Conservation (phyloP, 768 basidiomycete species). For the Zangia roseola region DNA sequence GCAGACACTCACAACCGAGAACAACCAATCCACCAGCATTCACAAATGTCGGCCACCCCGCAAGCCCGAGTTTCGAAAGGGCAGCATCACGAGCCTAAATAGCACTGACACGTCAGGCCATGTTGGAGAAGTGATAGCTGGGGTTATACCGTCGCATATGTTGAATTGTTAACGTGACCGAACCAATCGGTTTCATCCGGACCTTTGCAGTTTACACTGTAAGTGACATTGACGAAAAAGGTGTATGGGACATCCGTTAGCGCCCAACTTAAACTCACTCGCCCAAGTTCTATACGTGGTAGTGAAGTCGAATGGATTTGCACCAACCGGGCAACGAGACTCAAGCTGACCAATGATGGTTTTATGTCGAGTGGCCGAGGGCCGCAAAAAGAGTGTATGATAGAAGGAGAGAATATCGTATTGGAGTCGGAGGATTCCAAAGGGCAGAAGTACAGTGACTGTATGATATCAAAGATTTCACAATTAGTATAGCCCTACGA, state of each 20-base stretch:
- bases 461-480: neutral
- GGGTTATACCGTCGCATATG: conserved; percentile 12
- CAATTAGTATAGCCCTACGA: neutral
- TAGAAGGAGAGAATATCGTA: conserved; percentile 4
- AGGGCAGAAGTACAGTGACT: conserved; percentile 12
- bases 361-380: conserved; percentile 9
- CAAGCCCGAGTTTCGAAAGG: conserved; percentile 6
- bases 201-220: conserved; percentile 9
- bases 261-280: conserved; percentile 7
- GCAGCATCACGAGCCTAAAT: conserved; percentile 15
- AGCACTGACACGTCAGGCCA: neutral
- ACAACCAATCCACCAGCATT: conserved; percentile 7
- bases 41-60: conserved; percentile 14
- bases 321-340: conserved; percentile 14
- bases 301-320: conserved; percentile 15
- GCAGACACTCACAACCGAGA: conserved; percentile 2
- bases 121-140: neutral
- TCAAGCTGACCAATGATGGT: conserved; percentile 11
- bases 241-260: neutral
- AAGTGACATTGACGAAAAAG: neutral
- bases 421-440: conserved; percentile 11
- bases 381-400: conserved; percentile 9
- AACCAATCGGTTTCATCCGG: conserved; percentile 19
- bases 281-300: conserved; percentile 9
- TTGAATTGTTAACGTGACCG: conserved; percentile 16